Conservation (phyloP, 1,284 basidiomycete species). For the Apiotrichum porosum region DNA sequence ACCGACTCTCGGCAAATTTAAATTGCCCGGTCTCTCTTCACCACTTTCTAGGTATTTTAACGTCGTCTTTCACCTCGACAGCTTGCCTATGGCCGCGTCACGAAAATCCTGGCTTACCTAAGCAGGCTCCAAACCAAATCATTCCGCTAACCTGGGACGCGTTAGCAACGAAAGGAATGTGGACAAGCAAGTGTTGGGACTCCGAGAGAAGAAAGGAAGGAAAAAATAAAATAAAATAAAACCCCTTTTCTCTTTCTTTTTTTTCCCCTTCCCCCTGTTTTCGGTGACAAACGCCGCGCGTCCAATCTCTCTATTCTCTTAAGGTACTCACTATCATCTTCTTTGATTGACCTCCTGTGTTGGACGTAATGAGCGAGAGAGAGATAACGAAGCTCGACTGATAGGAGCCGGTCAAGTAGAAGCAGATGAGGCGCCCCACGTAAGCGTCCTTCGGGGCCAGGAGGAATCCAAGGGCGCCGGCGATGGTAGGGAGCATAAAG, state of each 20-base stretch:
- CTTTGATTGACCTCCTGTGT: conserved; percentile 53
- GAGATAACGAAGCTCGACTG: conserved; percentile 52
- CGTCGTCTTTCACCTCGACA: too few relatives aligned
- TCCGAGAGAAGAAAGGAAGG: too few relatives aligned
- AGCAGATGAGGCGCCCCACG: conserved; percentile 55
- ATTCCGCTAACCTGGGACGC: conserved; percentile 41
- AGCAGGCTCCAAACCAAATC: conserved; percentile 23
- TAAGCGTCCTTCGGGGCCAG: conserved; percentile 45
- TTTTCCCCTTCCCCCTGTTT: neutral
- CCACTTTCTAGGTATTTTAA: too few relatives aligned
- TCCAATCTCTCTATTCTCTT: too few relatives aligned
- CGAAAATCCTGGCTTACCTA: too few relatives aligned
- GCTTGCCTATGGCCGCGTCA: too few relatives aligned
- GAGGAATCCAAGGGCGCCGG: conserved; percentile 47
- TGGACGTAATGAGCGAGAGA: conserved; percentile 52
- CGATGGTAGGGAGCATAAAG: conserved; percentile 48
- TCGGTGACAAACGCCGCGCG: too few relatives aligned
- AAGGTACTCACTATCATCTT: conserved; percentile 20
- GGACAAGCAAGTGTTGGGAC: too few relatives aligned
- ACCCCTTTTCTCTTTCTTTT: neutral
- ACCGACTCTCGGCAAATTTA: too few relatives aligned
- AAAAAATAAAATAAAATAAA: too few relatives aligned
- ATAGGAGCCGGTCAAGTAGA: conserved; percentile 50
- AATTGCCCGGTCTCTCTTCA: too few relatives aligned
- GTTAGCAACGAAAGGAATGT: neutral